phyloP scores from a whole-genome alignment of 352 stramenopile genomes.

The Phytopythium helicoides region DNA sequence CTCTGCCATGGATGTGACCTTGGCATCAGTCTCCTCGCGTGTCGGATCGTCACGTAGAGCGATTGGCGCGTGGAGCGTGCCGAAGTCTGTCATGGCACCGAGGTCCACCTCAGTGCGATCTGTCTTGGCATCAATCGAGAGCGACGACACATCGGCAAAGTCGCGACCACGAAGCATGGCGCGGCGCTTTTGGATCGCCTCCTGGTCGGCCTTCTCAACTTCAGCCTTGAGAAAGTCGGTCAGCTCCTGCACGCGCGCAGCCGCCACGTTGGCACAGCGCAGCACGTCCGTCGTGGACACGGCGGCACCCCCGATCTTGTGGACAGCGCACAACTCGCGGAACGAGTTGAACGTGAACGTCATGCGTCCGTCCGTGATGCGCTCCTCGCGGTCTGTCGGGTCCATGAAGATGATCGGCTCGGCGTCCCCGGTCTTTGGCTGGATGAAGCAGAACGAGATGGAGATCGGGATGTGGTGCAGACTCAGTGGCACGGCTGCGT shows the following conservation, averaged over 20 bases:
- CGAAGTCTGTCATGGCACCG: conserved; percentile 82
- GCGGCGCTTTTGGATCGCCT: conserved; percentile 59
- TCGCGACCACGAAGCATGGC: conserved; percentile 69
- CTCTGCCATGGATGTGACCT: conserved; percentile 71
- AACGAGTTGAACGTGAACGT: conserved; percentile 93
- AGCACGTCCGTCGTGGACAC: conserved; percentile 67
- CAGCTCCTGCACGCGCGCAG: conserved; percentile 71
- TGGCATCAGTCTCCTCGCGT: conserved; percentile 41
- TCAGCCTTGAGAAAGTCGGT: conserved; percentile 79
- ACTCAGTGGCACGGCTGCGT: conserved; percentile 90
- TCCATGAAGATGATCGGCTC: conserved; percentile 84
- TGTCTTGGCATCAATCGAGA: conserved; percentile 23
- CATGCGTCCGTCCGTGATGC: conserved; percentile 81
- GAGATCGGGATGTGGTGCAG: conserved; percentile 96
- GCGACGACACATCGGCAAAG: conserved; percentile 63
- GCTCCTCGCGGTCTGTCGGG: conserved; percentile 88
- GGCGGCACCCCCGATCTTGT: conserved; percentile 86
- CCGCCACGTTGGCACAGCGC: conserved; percentile 73
- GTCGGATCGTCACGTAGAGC: conserved; percentile 63
- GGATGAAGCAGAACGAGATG: conserved; percentile 90
- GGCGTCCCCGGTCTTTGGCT: conserved; percentile 23
- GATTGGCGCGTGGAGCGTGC: conserved; percentile 72
- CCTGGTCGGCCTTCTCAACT: conserved; percentile 67
- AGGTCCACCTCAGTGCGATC: conserved; percentile 58
- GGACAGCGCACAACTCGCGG: conserved; percentile 86